phyloP scores from a whole-genome alignment of 257 asterid species.

The Petrea volubilis region DNA sequence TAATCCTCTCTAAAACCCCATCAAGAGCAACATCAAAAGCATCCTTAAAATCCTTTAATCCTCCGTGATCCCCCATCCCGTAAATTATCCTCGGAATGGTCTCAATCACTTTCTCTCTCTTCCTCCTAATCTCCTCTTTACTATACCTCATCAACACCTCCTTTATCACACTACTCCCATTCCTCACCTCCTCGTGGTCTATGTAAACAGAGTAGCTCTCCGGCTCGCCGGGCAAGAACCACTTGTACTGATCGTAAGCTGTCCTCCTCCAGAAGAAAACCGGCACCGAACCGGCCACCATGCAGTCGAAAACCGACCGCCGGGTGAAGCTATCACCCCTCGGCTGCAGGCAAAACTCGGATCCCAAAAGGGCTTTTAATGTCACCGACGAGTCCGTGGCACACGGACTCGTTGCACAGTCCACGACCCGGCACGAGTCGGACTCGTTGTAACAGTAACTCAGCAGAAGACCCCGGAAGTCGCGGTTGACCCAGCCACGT shows the following conservation, averaged over 20 bases:
- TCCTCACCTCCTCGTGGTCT: conserved; percentile 34
- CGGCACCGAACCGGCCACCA: conserved; percentile 58
- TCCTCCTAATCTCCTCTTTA: conserved; percentile 38
- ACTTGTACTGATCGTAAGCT: conserved; percentile 37
- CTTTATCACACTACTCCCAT: conserved; percentile 29
- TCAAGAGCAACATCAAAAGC: conserved; percentile 48
- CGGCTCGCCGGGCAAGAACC: conserved; percentile 47
- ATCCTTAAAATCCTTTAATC: conserved; percentile 29
- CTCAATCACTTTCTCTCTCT: conserved; percentile 49
- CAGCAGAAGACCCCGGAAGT: conserved; percentile 37
- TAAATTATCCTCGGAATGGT: conserved; percentile 45
- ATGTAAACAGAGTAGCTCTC: conserved; percentile 45
- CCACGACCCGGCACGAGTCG: conserved; percentile 38
- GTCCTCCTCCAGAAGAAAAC: conserved; percentile 50
- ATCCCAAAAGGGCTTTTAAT: conserved; percentile 32
- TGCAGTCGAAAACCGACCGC: conserved; percentile 48
- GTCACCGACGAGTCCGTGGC: conserved; percentile 29
- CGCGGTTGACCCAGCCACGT: conserved; percentile 27
- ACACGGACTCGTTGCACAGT: conserved; percentile 38
- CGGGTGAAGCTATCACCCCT: conserved; percentile 45
- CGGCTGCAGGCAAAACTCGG: conserved; percentile 55
- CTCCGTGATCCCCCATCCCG: conserved; percentile 21
- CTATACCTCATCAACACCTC: conserved; percentile 35
- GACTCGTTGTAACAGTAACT: conserved; percentile 37
- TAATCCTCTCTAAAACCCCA: conserved; percentile 39